Evolutionary conservation across 1,284 basidiomycete species (phyloP), one percentile per base, ranked within the genome.

Genomic region (Cryptococcus sp.): DNA sequence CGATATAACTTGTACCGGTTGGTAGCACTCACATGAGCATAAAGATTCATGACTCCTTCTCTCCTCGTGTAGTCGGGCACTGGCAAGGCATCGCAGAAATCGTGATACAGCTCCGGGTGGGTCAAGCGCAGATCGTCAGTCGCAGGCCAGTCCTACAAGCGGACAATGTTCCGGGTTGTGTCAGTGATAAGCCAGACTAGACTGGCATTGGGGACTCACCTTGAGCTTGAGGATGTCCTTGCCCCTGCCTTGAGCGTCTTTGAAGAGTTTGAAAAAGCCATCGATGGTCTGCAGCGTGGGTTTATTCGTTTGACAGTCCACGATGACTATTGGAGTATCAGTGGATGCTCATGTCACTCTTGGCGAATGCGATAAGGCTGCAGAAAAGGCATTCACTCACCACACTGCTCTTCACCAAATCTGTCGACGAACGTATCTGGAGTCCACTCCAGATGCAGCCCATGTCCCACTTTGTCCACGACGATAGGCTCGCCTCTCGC

Each of bases 101-200:
- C 94, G 20, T 88, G 83, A 71, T 87, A 96, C n/a, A 96, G 80
- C 61, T 88, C 86, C 0, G 93, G 93, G 69, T 93, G 93, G 5
- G 85, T 84, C 1, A 82, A 81, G 68, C 87, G 87, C 78, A 97
- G 95, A 62, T 94, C 91, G 3, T 85, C 83, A 2, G 88, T 87
- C 0, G 89, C 84, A 2, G 94, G 94, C 93, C 93, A 97, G 76
- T 98, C 94, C 87, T 92, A 69, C 15, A 8, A 17, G 50, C 3
- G 20, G 13, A 22, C 27, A 8, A 51, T n/a, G 38, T 43, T 23
- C 15, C 42, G 8, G 35, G 20, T 30, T 16, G 11, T 46, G 16
- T 35, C 35, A 16, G 17, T 50, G 19, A 49, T 15, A 17, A 27
- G 22, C 8, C 19, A n/a, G n/a, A 20, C 3, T 10, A 10, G 25